Evolutionary conservation across 331 rosid species (phyloP).

Genomic region (Quercus lobata): DNA sequence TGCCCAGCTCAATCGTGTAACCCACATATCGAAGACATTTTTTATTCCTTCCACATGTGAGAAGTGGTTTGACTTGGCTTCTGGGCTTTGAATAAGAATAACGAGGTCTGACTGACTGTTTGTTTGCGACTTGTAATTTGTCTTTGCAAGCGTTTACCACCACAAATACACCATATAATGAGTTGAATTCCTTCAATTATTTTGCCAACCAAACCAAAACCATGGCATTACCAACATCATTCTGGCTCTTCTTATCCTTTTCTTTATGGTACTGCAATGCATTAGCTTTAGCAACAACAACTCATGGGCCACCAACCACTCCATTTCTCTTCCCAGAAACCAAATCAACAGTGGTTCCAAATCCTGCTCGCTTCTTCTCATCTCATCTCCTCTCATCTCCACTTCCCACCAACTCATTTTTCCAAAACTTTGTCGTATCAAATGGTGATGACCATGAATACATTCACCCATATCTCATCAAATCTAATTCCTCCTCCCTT

Average conservation of each 20-base stretch:
- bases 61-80: conserved; percentile 13
- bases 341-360: conserved; percentile 47
- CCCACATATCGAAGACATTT: conserved; percentile 12
- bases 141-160: too few species aligned
- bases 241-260: not conserved
- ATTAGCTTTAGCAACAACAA: not conserved
- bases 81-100: not conserved
- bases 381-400: conserved; percentile 39
- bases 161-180: too few species aligned
- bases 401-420: conserved; percentile 50
- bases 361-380: conserved; percentile 42
- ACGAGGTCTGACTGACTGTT: not conserved
- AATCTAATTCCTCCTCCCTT: conserved; percentile 35
- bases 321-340: conserved; percentile 39
- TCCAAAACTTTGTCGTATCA: conserved; percentile 44
- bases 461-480: conserved; percentile 44
- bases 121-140: not conserved
- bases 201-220: not conserved
- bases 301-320: not conserved
- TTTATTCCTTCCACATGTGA: conserved; percentile 12
- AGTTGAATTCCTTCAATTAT: not conserved
- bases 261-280: not conserved
- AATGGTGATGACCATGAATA: conserved; percentile 47
- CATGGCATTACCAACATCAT: not conserved
- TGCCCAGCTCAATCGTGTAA: conserved; percentile 27